These are phyloP conservation scores for Casaregolazyma lundiana DNA, from an alignment of 1,139 yeast species.

Conservation along the genomic window DNA sequence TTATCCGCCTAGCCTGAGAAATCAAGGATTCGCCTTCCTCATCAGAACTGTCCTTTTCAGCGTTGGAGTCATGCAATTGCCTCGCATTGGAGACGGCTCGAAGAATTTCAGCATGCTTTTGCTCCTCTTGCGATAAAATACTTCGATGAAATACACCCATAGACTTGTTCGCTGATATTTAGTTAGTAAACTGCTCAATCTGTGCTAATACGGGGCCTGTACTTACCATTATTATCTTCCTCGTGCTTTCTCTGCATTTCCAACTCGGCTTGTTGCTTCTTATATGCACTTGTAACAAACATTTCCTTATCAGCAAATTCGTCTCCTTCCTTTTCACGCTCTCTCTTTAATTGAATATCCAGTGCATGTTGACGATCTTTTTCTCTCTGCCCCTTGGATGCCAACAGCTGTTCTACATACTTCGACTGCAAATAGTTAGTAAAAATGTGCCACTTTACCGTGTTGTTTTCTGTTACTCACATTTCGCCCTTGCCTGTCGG, in stretches of 20 bases:
- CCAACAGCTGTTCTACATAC: slow-evolving; percentile 37
- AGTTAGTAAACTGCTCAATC: slow-evolving; percentile 4
- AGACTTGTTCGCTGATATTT: slow-evolving; percentile 12
- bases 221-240: slow-evolving; percentile 23
- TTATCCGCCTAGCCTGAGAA: slow-evolving; percentile 16
- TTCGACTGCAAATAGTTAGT: slow-evolving; percentile 29
- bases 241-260: slow-evolving; percentile 26
- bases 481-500: slow-evolving; percentile 11
- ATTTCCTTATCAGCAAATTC: slow-evolving; percentile 39
- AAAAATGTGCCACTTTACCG: not conserved
- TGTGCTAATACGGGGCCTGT: too few relatives aligned
- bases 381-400: slow-evolving; percentile 39
- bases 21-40: slow-evolving; percentile 7
- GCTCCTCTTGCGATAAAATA: slow-evolving; percentile 24
- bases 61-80: not conserved
- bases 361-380: slow-evolving; percentile 37
- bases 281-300: slow-evolving; percentile 43
- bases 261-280: slow-evolving; percentile 35
- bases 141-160: slow-evolving; percentile 25
- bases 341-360: slow-evolving; percentile 25
- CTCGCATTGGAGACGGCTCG: slow-evolving; percentile 14
- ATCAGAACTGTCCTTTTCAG: not conserved
- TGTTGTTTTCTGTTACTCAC: slow-evolving; percentile 5
- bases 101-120: slow-evolving; percentile 22
- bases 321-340: slow-evolving; percentile 34